These are phyloP conservation scores for Lindgomyces ingoldianus DNA, from an alignment of 495 filamentous ascomycete genomes.

Conservation along the genomic window DNA sequence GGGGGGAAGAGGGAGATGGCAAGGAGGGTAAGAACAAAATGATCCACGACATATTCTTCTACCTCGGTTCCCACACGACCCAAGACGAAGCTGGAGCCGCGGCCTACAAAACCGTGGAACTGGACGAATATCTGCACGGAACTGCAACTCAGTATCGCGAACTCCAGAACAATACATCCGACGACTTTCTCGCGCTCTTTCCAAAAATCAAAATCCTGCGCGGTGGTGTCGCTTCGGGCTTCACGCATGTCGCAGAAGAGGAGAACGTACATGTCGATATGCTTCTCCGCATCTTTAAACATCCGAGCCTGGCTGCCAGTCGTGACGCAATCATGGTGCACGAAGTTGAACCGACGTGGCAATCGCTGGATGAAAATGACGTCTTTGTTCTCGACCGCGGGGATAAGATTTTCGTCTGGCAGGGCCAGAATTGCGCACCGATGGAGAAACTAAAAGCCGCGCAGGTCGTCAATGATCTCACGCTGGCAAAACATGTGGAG, in stretches of 20 bases:
- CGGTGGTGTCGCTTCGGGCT: constrained; percentile 62
- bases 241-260: constrained; percentile 54
- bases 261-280: constrained; percentile 49
- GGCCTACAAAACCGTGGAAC: constrained; percentile 66
- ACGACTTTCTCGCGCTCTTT: constrained; percentile 60
- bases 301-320: constrained; percentile 44
- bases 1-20: constrained; percentile 38
- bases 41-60: constrained; percentile 62
- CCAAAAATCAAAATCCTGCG: constrained; percentile 54
- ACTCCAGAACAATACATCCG: constrained; percentile 56
- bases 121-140: constrained; percentile 63
- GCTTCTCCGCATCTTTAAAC: constrained; percentile 61
- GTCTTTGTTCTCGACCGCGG: constrained; percentile 63
- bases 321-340: constrained; percentile 57
- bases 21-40: constrained; percentile 36
- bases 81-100: constrained; percentile 66
- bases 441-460: constrained; percentile 68
- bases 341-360: constrained; percentile 63
- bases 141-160: constrained; percentile 62
- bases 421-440: constrained; percentile 61
- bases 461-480: constrained; percentile 64
- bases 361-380: constrained; percentile 61
- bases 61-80: constrained; percentile 59
- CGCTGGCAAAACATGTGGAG: constrained; percentile 59
- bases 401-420: constrained; percentile 66